Percentiles rank a stretch among this genome's conserved stretches.
phyloP scores from a whole-genome alignment of 169 alveolate genomes.

The Plasmodium relictum region DNA sequence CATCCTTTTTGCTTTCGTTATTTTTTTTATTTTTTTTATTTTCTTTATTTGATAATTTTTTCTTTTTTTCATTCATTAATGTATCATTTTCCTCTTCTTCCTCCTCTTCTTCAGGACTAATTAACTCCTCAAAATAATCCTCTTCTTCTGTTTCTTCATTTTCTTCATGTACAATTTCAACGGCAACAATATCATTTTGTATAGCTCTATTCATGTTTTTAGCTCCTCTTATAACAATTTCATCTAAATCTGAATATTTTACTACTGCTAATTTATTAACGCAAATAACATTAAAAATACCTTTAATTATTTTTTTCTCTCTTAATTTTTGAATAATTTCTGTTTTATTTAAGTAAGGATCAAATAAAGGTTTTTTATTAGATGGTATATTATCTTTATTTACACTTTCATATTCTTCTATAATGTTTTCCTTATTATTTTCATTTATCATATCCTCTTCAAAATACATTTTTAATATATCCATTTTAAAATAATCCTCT shows the following conservation, averaged over 20 bases:
- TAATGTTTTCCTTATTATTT: slow-evolving; percentile 3
- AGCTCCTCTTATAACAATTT: slow-evolving; percentile 89
- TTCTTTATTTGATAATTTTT: slow-evolving; percentile 18
- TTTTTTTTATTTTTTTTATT: slow-evolving; percentile 35
- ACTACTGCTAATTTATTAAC: slow-evolving; percentile 85
- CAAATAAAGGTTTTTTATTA: slow-evolving; percentile 76
- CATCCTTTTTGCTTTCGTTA: slow-evolving; percentile 33
- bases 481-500: slow-evolving; percentile 21
- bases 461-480: slow-evolving; percentile 67
- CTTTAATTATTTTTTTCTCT: slow-evolving; percentile 90
- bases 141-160: slow-evolving; percentile 79
- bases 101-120: slow-evolving; percentile 71
- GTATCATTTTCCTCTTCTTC: slow-evolving; percentile 37
- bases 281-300: slow-evolving; percentile 89
- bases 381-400: slow-evolving; percentile 74
- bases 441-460: slow-evolving; percentile 65
- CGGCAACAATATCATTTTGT: slow-evolving; percentile 98
- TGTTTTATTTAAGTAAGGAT: slow-evolving; percentile 82
- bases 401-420: neutral
- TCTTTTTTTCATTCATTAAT: slow-evolving; percentile 10
- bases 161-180: slow-evolving; percentile 90
- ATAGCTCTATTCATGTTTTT: slow-evolving; percentile 96
- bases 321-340: slow-evolving; percentile 88
- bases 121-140: slow-evolving; percentile 76
- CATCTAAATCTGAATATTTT: slow-evolving; percentile 85